A percentile compares a stretch with the other conserved stretches of the same genome.
Conservation (phyloP, 106 monocot genomes). For the Apostasia shenzhenica region DNA sequence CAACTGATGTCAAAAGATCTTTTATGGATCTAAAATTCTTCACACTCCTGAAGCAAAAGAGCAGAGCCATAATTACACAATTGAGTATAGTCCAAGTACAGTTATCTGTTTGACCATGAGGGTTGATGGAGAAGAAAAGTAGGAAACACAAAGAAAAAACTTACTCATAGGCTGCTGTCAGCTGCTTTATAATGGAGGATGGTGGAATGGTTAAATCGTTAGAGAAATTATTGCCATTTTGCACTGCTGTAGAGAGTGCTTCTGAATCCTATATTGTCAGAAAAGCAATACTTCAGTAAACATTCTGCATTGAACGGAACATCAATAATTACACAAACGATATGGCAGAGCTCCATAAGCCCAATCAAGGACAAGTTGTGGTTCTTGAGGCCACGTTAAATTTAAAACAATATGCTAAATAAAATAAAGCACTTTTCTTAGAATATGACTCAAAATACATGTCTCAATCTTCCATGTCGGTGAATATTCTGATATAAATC, state of each 20-base stretch:
- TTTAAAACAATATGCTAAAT: not conserved
- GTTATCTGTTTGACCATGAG: not conserved
- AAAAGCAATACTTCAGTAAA: not conserved
- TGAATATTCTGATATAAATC: too few relatives aligned
- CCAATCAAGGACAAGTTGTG: not conserved
- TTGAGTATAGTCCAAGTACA: not conserved
- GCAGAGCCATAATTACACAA: not conserved
- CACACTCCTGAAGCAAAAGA: conserved; percentile 29
- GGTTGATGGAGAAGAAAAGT: not conserved
- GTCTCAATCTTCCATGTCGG: too few relatives aligned
- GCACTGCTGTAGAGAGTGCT: not conserved
- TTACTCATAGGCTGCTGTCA: conserved; percentile 58
- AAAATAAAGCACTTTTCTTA: not conserved
- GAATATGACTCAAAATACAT: too few relatives aligned
- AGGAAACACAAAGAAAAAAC: conserved; percentile 5
- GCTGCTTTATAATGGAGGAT: conserved; percentile 39
- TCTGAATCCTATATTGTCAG: conserved; percentile 22
- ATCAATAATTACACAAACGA: too few relatives aligned
- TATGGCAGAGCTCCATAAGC: not conserved
- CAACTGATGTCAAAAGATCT: conserved; percentile 34
- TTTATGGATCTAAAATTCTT: conserved; percentile 53
- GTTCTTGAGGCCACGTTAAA: not conserved
- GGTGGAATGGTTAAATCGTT: conserved; percentile 30
- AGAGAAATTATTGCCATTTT: conserved; percentile 14
- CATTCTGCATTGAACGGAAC: not conserved